These are phyloP conservation scores for Rhodosporidiobolus sp. DNA, from an alignment of 768 basidiomycete species.

Conservation along the genomic window DNA sequence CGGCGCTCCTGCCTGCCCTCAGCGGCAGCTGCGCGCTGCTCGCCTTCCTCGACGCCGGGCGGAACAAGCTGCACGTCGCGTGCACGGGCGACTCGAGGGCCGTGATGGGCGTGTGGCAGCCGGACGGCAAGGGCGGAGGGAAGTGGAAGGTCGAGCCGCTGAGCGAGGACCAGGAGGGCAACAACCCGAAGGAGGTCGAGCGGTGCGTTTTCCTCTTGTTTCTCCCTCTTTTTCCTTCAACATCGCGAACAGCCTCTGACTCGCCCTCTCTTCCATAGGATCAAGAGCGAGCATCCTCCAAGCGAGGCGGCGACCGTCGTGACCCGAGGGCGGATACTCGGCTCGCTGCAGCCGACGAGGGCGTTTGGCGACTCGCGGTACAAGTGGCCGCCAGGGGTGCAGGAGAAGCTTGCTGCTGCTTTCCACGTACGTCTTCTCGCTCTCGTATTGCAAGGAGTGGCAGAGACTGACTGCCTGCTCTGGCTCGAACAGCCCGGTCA, in stretches of 20 bases:
- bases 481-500: constrained; percentile 24
- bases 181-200: constrained; percentile 76
- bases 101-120: constrained; percentile 88
- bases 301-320: constrained; percentile 72
- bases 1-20: constrained; percentile 76
- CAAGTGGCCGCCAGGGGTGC: constrained; percentile 67
- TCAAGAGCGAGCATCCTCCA: constrained; percentile 76
- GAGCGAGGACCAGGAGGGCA: constrained; percentile 92
- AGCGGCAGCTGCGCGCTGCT: constrained; percentile 89
- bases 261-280: constrained; percentile 51
- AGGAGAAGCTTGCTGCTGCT: constrained; percentile 65
- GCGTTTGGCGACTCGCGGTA: constrained; percentile 85
- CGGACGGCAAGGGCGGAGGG: constrained; percentile 56
- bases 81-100: constrained; percentile 91
- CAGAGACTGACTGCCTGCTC: not conserved
- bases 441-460: not conserved
- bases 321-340: constrained; percentile 74
- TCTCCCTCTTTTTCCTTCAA: too few species aligned
- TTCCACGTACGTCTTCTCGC: constrained; percentile 54
- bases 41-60: constrained; percentile 78
- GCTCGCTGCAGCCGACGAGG: constrained; percentile 71
- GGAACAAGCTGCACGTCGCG: constrained; percentile 80
- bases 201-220: constrained; percentile 56
- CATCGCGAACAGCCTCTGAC: not conserved
- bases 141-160: constrained; percentile 90